A percentile compares a stretch with the other conserved stretches of the same genome.
phyloP scores from a whole-genome alignment of 2,329 filamentous ascomycete genomes.

The Chrysosporium queenslandicum region DNA sequence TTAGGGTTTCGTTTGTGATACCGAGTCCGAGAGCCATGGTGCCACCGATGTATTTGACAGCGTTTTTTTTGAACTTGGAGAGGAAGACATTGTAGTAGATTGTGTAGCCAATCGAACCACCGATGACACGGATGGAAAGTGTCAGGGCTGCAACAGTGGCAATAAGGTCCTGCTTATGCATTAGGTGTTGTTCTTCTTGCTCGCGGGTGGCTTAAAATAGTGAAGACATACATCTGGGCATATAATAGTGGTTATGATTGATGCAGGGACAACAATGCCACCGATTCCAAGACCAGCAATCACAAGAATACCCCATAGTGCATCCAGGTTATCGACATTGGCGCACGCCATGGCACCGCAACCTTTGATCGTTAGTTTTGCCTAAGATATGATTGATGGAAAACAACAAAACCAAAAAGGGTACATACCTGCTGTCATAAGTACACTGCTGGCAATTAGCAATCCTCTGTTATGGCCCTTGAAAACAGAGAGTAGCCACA shows the following conservation, averaged over 20 bases:
- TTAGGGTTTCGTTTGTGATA: slow-evolving; percentile 41
- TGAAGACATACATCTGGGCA: slow-evolving; percentile 47
- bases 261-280: slow-evolving; percentile 57
- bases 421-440: slow-evolving; percentile 53
- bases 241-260: slow-evolving; percentile 59
- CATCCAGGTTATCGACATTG: slow-evolving; percentile 43
- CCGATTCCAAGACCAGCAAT: slow-evolving; percentile 56
- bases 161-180: slow-evolving; percentile 46
- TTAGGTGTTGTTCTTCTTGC: neutral
- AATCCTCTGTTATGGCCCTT: slow-evolving; percentile 51
- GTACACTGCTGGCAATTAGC: slow-evolving; percentile 48
- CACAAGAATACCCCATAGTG: slow-evolving; percentile 49
- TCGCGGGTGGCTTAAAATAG: neutral
- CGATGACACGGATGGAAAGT: slow-evolving; percentile 58
- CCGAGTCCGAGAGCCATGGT: slow-evolving; percentile 42
- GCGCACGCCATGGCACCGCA: slow-evolving; percentile 47
- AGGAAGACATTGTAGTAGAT: slow-evolving; percentile 46
- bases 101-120: slow-evolving; percentile 56
- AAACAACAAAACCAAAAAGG: neutral
- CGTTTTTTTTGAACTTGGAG: slow-evolving; percentile 38
- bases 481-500: slow-evolving; percentile 49
- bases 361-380: slow-evolving; percentile 25
- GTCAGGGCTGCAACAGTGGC: slow-evolving; percentile 59
- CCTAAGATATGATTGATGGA: too few species aligned
- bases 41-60: slow-evolving; percentile 42